Base-by-base conservation (phyloP, 805 yeast species). In the Cyberlindnera bimundalis region DNA sequence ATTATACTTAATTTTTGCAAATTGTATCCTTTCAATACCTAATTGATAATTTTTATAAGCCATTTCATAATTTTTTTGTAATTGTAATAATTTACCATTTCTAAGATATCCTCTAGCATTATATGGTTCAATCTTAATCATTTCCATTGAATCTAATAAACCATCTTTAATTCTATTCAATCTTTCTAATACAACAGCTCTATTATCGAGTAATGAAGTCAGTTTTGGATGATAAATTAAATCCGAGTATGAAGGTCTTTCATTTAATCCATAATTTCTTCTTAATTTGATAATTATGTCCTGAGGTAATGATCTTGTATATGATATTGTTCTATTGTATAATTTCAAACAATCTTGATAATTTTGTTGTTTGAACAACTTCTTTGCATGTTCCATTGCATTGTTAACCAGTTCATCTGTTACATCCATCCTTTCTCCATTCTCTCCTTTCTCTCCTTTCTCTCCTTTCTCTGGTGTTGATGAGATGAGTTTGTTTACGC, bases 21-120 rank as follows among this genome's bases (percentile, higher is more conserved):
- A 21, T 21, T 21, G 10, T 21, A 54, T 41, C 21, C 31, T 41
- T 10, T 26, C 25, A 5, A 50, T 27, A 1, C 55, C 58, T 14
- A 25, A 29, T 1, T 33, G 41, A 24, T 39, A 47, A 2, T 20
- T 21, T 7, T 45, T 35, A 10, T 20, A 29, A 3, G 56, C 55
- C 18, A 29, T 38, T 11, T 26, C 23, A 6, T 35, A 33, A 8
- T 44, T 16, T 2, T 41, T 33, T 36, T 37, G 20, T 2, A 29
- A 2, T 30, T 43, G 45, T 4, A 46, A 40, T 1, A 52, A 26
- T 20, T 47, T 49, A 1, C 51, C 52, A 8, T 43, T 28, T 12
- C 60, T 34, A 2, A 57, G 37, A 19, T 57, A 56, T 1, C 60
- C 56, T 26, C 51, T 50, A 2, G 52, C 40, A 19, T 50, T 55